Evolutionary conservation across 2,329 filamentous ascomycete species (phyloP).

Genomic region (Albophoma yamanashiensis): DNA sequence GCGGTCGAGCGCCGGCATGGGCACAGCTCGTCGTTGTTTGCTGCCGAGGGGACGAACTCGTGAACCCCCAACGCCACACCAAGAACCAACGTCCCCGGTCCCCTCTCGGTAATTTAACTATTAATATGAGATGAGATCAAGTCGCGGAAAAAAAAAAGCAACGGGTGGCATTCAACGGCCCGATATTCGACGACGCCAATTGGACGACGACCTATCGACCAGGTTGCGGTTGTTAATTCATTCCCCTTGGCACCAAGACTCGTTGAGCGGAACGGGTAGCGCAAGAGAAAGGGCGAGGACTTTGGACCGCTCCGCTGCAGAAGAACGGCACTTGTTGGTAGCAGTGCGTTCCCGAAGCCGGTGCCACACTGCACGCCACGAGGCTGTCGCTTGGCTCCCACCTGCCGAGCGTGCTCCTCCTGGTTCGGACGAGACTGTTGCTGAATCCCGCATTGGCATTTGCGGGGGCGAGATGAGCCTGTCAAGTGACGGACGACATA

Average conservation of each 20-base stretch:
- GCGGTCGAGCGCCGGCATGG: background rate
- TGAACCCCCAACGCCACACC: background rate
- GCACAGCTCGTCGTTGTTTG: background rate
- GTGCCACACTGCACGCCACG: background rate
- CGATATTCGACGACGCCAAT: background rate
- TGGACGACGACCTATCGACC: background rate
- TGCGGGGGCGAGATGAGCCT: background rate
- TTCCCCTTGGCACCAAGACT: background rate
- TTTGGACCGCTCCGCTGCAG: background rate
- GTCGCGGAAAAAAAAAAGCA: conserved; percentile 1
- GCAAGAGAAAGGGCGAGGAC: background rate
- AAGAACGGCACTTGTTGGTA: background rate
- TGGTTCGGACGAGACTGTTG: background rate
- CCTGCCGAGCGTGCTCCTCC: background rate
- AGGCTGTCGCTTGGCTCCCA: background rate
- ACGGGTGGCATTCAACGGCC: conserved; percentile 1
- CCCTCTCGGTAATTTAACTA: conserved; percentile 1
- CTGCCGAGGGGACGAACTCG: background rate
- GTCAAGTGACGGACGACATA: background rate
- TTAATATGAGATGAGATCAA: background rate
- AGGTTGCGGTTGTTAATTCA: background rate
- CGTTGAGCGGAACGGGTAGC: background rate
- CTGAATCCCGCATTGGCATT: background rate
- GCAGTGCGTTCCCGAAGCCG: background rate
- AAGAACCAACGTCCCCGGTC: background rate